Conservation (phyloP, 2,329 filamentous ascomycete genomes). For the Atkinsonella texensis region DNA sequence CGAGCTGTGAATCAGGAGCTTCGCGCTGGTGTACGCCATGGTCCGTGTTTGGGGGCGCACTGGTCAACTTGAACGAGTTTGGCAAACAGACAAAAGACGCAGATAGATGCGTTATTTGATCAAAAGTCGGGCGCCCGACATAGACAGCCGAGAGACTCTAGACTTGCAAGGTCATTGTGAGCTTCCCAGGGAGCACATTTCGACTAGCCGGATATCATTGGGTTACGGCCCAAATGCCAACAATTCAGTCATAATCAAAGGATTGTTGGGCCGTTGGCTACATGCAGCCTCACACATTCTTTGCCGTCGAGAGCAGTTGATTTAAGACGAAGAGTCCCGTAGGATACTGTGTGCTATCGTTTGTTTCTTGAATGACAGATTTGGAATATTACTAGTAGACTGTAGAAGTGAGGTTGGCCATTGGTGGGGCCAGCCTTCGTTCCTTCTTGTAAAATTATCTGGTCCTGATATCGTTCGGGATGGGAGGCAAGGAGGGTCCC, state of each 20-base stretch:
- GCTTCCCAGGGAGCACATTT: neutral
- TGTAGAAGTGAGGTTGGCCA: neutral
- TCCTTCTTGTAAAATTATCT: neutral
- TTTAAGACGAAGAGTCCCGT: neutral
- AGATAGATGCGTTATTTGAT: neutral
- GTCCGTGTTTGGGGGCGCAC: conserved; percentile 4
- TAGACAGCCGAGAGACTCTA: neutral
- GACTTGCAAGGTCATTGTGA: neutral
- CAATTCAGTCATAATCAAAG: neutral
- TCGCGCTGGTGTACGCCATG: conserved; percentile 4
- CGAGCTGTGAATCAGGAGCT: conserved; percentile 4
- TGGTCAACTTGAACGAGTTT: neutral
- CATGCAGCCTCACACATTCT: neutral
- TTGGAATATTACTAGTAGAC: neutral
- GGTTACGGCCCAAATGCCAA: conserved; percentile 2
- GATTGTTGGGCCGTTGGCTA: neutral
- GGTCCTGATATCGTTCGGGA: neutral
- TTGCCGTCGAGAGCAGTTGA: neutral
- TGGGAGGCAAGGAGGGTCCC: too few relatives aligned
- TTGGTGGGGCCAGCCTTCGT: neutral
- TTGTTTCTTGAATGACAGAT: neutral
- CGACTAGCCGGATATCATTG: neutral
- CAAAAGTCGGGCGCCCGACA: neutral
- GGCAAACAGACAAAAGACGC: conserved; percentile 4
- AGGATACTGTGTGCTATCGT: neutral